Percentiles rank a stretch among this genome's conserved stretches.
Conservation (phyloP, 345 rosid species). For the Boechera divaricarpa region DNA sequence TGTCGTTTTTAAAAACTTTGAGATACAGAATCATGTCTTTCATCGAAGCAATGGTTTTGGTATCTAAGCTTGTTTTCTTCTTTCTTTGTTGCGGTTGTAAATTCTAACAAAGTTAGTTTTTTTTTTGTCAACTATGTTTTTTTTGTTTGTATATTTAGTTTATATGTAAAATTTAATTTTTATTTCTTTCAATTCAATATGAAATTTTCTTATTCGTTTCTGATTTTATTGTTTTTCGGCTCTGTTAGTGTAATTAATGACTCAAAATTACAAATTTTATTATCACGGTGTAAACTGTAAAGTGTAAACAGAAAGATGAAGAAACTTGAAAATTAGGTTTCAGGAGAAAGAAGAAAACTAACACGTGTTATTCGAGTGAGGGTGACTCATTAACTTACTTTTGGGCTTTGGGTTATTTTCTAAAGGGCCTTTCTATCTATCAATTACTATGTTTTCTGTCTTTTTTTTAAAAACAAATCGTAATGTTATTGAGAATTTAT, state of each 20-base stretch:
- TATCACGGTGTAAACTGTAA: background rate
- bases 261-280: background rate
- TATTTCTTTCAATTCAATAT: constrained; percentile 5
- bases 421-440: too few species aligned
- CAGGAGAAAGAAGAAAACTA: background rate
- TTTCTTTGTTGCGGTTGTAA: constrained; percentile 41
- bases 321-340: background rate
- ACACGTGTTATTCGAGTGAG: constrained; percentile 1
- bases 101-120: constrained; percentile 15
- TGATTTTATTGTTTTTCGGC: background rate
- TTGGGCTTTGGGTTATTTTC: background rate
- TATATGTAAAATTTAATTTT: constrained; percentile 16
- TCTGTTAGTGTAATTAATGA: background rate
- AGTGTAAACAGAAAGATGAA: background rate
- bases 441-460: too few species aligned
- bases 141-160: background rate
- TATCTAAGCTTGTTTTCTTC: constrained; percentile 41
- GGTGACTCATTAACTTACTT: background rate
- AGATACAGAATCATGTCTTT: constrained; percentile 32
- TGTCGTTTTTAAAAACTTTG: constrained; percentile 38
- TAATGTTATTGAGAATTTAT: too few species aligned
- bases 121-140: constrained; percentile 10
- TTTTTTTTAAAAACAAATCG: too few species aligned
- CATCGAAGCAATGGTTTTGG: constrained; percentile 41
- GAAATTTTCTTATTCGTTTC: background rate